Base-by-base conservation (phyloP, 495 filamentous ascomycete species). In the Penicillium riverlandense region DNA sequence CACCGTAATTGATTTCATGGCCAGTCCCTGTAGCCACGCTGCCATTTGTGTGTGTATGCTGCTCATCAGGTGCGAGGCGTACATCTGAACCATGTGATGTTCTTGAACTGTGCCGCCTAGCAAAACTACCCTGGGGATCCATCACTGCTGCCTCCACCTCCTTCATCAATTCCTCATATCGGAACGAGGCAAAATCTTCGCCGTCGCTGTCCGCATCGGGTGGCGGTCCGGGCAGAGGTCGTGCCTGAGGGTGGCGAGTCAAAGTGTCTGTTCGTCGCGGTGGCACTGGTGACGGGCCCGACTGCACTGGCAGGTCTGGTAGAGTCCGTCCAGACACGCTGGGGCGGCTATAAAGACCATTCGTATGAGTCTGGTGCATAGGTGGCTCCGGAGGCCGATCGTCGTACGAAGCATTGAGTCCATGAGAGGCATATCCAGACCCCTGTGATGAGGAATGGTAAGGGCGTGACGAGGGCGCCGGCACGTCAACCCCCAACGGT, bases 221-320 rank as follows among this genome's bases (percentile, higher is more conserved):
- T 7, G 75, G 76, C 13, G 77, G 77, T 11, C 75, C 72, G 11
- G 83, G 83, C 14, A 87, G 61, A 14, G 83, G 82, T 22, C 81
- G 67, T 5, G 71, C 60, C 40, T 81, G 76, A 7, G 77, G 78
- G 52, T 85, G 76, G 46, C 78, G 70, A 11, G 66, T 74, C 30
- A 74, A 48, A 6, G 78, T 79, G 43, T 77, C 72, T 1, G 67
- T 71, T 40, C 80, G 66, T 45, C 66, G 71, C 39, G 71, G 72
- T n/a, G 67, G 65, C 33, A 68, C 50, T 47, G 61, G 62, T 7
- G 66, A 70, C 35, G 65, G 66, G 16, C 66, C 61, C 37, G 72
- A 70, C 36, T 70, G 68, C 6, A 66, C 63, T 4, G 66, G 62
- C 1, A 58, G 63, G 1, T 49, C 66, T 8, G 61, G 65, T 12